Evolutionary conservation across 805 yeast genomes (phyloP).

Genomic region (Saturnispora besseyi): DNA sequence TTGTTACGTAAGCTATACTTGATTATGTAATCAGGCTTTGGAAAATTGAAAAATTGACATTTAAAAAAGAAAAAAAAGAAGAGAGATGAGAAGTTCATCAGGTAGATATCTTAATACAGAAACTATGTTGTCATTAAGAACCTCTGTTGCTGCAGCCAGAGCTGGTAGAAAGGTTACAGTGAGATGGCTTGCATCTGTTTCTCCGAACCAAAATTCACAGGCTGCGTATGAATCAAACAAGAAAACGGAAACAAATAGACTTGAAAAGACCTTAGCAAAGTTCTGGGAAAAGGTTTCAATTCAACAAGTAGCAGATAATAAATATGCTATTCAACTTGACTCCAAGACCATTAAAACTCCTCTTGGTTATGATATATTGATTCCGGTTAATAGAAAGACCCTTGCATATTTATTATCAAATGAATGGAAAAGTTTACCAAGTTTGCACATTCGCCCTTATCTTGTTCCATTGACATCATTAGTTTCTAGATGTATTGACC

Average conservation of each 20-base stretch:
- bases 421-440: conserved; percentile 78
- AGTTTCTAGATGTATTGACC: conserved; percentile 79
- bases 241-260: conserved; percentile 55
- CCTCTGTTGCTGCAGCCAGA: neutral
- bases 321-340: conserved; percentile 55
- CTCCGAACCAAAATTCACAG: conserved; percentile 1
- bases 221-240: conserved; percentile 38
- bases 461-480: conserved; percentile 82
- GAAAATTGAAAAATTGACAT: too few relatives aligned
- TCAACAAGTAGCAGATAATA: conserved; percentile 25
- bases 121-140: neutral
- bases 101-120: neutral
- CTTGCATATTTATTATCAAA: conserved; percentile 71
- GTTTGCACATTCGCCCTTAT: conserved; percentile 61
- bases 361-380: conserved; percentile 55
- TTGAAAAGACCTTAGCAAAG: conserved; percentile 57
- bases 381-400: conserved; percentile 50
- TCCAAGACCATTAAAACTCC: conserved; percentile 78
- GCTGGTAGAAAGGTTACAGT: neutral
- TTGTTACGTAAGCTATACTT: conserved; percentile 1
- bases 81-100: too few relatives aligned
- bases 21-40: neutral
- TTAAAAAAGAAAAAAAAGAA: too few relatives aligned
- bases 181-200: conserved; percentile 8
- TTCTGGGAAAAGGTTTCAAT: conserved; percentile 73